phyloP scores from a whole-genome alignment of 140 eudicot species.

The Eryngium alpinum region DNA sequence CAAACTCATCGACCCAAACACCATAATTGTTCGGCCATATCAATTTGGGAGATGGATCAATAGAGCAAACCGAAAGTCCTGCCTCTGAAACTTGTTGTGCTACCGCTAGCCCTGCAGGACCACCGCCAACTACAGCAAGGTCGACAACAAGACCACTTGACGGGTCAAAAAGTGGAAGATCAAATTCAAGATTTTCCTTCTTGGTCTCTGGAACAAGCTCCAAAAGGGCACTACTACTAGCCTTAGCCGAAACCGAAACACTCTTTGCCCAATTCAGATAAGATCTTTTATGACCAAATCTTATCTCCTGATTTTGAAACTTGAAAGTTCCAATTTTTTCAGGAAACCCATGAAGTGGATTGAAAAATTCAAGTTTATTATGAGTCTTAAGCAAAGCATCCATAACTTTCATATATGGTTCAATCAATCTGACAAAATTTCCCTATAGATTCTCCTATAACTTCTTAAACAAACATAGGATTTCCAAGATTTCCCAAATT shows the following conservation, averaged over 20 bases:
- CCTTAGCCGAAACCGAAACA: slow-evolving; percentile 47
- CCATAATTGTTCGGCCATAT: slow-evolving; percentile 99
- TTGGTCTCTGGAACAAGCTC: slow-evolving; percentile 94
- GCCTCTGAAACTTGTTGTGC: slow-evolving; percentile 96
- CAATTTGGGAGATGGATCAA: slow-evolving; percentile 83
- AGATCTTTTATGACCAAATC: slow-evolving; percentile 41
- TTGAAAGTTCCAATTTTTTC: slow-evolving; percentile 38
- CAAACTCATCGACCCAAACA: slow-evolving; percentile 99
- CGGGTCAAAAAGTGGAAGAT: slow-evolving; percentile 86
- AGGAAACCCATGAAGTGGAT: slow-evolving; percentile 49
- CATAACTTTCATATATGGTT: slow-evolving; percentile 38
- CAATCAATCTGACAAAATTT: background rate
- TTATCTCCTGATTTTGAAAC: slow-evolving; percentile 37
- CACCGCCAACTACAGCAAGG: slow-evolving; percentile 93
- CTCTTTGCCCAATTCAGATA: slow-evolving; percentile 36
- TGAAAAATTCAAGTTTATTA: slow-evolving; percentile 62
- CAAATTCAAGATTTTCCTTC: slow-evolving; percentile 89
- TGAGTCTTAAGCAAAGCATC: slow-evolving; percentile 66
- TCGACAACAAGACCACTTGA: slow-evolving; percentile 66
- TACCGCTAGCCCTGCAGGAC: slow-evolving; percentile 95
- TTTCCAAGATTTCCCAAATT: slow-evolving; percentile 24
- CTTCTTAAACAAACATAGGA: slow-evolving; percentile 21
- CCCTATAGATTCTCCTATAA: slow-evolving; percentile 2
- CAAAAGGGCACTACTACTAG: slow-evolving; percentile 62
- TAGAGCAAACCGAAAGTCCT: slow-evolving; percentile 84